Evolutionary conservation across 495 filamentous ascomycete genomes (phyloP), one percentile per base, ranked within the genome.

Genomic region (Xylaria curta): DNA sequence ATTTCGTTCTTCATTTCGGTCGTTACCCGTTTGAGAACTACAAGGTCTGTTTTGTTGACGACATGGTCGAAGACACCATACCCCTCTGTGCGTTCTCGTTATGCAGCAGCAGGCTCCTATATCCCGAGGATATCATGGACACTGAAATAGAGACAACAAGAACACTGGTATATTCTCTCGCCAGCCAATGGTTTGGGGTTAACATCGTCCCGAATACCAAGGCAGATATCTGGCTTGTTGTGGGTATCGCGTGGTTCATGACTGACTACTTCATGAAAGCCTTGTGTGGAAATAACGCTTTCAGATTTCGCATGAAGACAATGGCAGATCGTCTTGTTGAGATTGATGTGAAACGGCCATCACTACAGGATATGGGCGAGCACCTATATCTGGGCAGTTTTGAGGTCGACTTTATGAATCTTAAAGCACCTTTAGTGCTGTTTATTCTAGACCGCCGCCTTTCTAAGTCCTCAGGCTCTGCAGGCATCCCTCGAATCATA

Each of bases 151-250:
- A 90, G 26, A 90, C 90, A 5, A 97, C 92, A 9, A 88, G 94
- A 47, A 87, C 84, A 59, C 82, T 98, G 6, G 91, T 95, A 15
- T 91, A 97, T 81, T 90, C 93, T 24, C 82, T 98, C 33, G 93
- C 97, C n/a, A 91, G 87, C 71, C 96, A 99, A 77, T 99, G 95
- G 92, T 90, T 94, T 70, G 96, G 96, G 7, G 90, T 98, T 71
- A 92, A 93, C 71, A 91, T 99, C 56, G 89, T 96, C 58, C 91
- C 96, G 2, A 90, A 92, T 74, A 87, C 91, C 42, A 88, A 90
- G 49, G 84, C 82, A n/a, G 96, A 99, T 78, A 91, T 86, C 17
- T 99, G 96, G 96, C 88, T 94, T n/a, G 91, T 94, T 12, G 88
- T 95, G 72, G 97, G 96, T 4, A 91, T 97, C 62, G 91, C 94